These are phyloP conservation scores for Monilinia aucupariae DNA, from an alignment of 2,329 filamentous ascomycete species.

Conservation along the genomic window DNA sequence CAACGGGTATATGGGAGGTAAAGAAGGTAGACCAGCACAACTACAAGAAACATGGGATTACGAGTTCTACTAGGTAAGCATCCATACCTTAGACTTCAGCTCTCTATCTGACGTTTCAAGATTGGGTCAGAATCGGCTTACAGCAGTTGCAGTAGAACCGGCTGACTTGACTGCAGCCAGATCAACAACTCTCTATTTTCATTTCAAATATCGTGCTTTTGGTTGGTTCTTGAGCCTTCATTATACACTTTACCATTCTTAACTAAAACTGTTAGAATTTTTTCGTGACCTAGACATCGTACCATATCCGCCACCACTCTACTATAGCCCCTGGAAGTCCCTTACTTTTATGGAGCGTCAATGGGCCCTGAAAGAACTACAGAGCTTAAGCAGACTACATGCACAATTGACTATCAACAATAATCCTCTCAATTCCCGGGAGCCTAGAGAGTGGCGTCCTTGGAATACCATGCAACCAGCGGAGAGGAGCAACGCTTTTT, in stretches of 20 bases:
- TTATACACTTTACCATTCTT: neutral
- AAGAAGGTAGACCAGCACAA: slow-evolving; percentile 11
- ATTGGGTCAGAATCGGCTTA: neutral
- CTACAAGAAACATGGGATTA: slow-evolving; percentile 18
- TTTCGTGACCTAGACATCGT: slow-evolving; percentile 4
- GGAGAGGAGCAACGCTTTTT: slow-evolving; percentile 1
- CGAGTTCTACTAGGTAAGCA: neutral
- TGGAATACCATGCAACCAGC: slow-evolving; percentile 10
- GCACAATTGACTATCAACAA: neutral
- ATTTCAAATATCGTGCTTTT: neutral
- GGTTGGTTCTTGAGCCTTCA: neutral
- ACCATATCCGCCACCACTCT: neutral
- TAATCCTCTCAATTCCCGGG: neutral
- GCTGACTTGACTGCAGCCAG: too few species aligned
- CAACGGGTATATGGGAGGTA: neutral
- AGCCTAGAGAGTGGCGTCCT: slow-evolving; percentile 5
- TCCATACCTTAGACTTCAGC: neutral
- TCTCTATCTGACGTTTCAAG: neutral
- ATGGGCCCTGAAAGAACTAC: slow-evolving; percentile 1
- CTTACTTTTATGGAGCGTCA: neutral
- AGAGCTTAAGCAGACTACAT: neutral
- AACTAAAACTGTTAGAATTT: neutral
- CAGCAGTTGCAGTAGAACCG: neutral
- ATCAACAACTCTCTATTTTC: neutral
- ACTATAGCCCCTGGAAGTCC: slow-evolving; percentile 11